Percentiles rank a stretch among this genome's conserved stretches.
phyloP scores from a whole-genome alignment of 306 rosid species.

The Psophocarpus tetragonolobus region DNA sequence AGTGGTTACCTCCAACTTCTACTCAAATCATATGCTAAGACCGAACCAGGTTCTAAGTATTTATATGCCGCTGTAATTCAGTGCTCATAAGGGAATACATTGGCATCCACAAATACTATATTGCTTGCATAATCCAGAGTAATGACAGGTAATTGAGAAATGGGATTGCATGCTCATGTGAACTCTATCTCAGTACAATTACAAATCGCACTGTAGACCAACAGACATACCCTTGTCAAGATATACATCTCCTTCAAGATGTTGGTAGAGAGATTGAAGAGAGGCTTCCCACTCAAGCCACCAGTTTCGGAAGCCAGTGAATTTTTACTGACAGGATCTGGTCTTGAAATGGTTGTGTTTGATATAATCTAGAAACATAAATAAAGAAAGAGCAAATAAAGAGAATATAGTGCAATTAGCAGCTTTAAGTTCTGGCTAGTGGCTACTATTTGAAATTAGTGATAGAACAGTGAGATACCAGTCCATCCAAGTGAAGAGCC shows the following conservation, averaged over 20 bases:
- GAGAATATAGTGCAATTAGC: slow-evolving; percentile 16
- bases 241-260: slow-evolving; percentile 81
- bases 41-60: not conserved
- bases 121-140: not conserved
- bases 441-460: slow-evolving; percentile 14
- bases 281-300: slow-evolving; percentile 99
- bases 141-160: slow-evolving; percentile 6
- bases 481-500: slow-evolving; percentile 90
- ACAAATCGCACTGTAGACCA: slow-evolving; percentile 16
- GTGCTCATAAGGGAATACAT: not conserved
- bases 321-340: slow-evolving; percentile 53
- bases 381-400: slow-evolving; percentile 19
- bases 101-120: not conserved
- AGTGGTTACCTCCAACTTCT: not conserved
- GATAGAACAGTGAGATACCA: slow-evolving; percentile 56
- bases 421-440: not conserved
- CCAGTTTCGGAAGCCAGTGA: slow-evolving; percentile 79
- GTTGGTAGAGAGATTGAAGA: slow-evolving; percentile 68
- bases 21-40: not conserved
- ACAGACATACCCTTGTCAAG: slow-evolving; percentile 80
- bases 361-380: slow-evolving; percentile 69
- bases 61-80: not conserved
- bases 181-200: slow-evolving; percentile 10
- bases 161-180: not conserved
- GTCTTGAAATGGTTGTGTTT: slow-evolving; percentile 95